Base-by-base conservation (phyloP, 1,284 basidiomycete genomes). In the Malassezia obtusa region DNA sequence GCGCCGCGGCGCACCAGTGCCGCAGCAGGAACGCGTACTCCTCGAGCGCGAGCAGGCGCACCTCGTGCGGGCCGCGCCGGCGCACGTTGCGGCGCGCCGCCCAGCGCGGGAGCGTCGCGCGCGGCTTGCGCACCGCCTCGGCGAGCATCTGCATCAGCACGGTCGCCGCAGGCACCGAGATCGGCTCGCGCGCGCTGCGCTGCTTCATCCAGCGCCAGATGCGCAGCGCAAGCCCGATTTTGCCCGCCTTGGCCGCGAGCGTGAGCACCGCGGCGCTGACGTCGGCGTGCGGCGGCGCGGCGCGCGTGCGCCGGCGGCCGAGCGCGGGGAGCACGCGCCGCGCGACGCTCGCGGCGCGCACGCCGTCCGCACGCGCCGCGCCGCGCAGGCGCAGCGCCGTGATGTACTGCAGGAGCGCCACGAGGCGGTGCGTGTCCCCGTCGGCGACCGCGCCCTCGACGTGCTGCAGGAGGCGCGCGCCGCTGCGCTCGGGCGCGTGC, bases 121-220 rank as follows among this genome's bases (percentile, higher is more conserved):
- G 25, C 25, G 43, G 31, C 33, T 35, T 22, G 28, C 39, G 37
- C n/a, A 28, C 31, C 33, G 24, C 26, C 11, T 25, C 38, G 25
- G 59, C 60, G 6, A 66, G 45, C 4, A 59, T 36, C 36, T 59
- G 57, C 57, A 66, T 61, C n/a, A 64, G 21, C 22, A 64, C 43
- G 19, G 64, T 66, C 11, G 58, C 64, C 6, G 64, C 53, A 30
- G 58, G 48, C 2, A 58, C 36, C 3, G 62, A 57, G 17, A 66
- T 35, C 41, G 50, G 51, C 5, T 57, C 60, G 24, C 59, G 51
- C 5, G 41, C 19, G 39, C 60, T 61, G 15, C 52, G 55, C 9
- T 59, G 59, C 52, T 66, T 66, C 31, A 63, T 48, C n/a, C 64
- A 44, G 32, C 53, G 59, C 64, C 64, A 68, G n/a, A 67, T 33